phyloP scores from a whole-genome alignment of 768 basidiomycete species.

The Lyophyllum atratum region DNA sequence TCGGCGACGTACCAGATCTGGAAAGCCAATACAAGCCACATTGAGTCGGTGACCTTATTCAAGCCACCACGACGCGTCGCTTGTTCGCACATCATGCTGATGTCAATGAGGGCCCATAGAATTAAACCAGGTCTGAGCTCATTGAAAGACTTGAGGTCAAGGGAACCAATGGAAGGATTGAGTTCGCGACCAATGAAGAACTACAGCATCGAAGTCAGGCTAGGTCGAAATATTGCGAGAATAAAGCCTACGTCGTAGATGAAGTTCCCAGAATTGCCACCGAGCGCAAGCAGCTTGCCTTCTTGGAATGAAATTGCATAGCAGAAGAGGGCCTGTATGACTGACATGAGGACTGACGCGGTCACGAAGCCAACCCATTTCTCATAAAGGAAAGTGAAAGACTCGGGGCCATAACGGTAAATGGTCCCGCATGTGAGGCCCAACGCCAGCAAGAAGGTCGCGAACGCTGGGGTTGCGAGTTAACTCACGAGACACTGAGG shows the following conservation, averaged over 20 bases:
- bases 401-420: conserved; percentile 69
- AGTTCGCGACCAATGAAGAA: conserved; percentile 94
- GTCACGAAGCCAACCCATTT: conserved; percentile 91
- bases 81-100: conserved; percentile 91
- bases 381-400: conserved; percentile 89
- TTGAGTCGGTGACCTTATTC: conserved; percentile 76
- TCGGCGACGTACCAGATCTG: conserved; percentile 89
- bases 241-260: conserved; percentile 84
- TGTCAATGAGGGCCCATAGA: conserved; percentile 88
- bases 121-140: conserved; percentile 91
- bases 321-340: conserved; percentile 70
- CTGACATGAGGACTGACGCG: conserved; percentile 76
- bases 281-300: conserved; percentile 79
- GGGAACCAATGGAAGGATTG: conserved; percentile 83
- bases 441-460: conserved; percentile 81
- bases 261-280: conserved; percentile 86
- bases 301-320: conserved; percentile 71
- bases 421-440: conserved; percentile 73
- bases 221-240: not conserved
- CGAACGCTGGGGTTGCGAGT: conserved; percentile 65
- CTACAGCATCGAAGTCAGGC: conserved; percentile 37
- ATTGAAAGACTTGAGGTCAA: conserved; percentile 70
- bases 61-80: conserved; percentile 77
- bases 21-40: conserved; percentile 87
- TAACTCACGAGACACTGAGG: conserved; percentile 1